phyloP scores from a whole-genome alignment of 1,284 basidiomycete genomes.

The Malassezia dermatis region DNA sequence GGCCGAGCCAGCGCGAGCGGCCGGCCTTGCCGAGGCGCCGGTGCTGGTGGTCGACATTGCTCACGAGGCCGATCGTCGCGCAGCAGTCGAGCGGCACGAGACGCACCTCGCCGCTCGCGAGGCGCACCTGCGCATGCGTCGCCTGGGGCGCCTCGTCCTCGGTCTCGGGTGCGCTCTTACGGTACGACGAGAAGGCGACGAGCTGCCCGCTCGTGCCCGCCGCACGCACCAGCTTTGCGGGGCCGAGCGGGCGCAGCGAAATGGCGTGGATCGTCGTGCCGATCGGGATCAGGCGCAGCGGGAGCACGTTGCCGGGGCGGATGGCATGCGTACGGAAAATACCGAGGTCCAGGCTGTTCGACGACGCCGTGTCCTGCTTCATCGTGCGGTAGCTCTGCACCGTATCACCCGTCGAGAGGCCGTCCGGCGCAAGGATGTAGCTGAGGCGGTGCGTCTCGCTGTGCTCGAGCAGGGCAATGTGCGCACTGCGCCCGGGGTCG shows the following conservation, averaged over 20 bases:
- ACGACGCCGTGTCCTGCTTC: slow-evolving; percentile 39
- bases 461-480: slow-evolving; percentile 75
- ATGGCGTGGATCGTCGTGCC: slow-evolving; percentile 85
- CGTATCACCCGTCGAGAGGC: slow-evolving; percentile 72
- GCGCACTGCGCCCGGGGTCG: slow-evolving; percentile 83
- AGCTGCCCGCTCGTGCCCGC: slow-evolving; percentile 80
- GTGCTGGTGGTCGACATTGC: slow-evolving; percentile 82
- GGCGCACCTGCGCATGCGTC: slow-evolving; percentile 66
- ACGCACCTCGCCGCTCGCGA: slow-evolving; percentile 87
- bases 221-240: slow-evolving; percentile 72
- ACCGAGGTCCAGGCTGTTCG: slow-evolving; percentile 61
- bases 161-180: slow-evolving; percentile 2
- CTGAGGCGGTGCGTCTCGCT: slow-evolving; percentile 55
- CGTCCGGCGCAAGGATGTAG: slow-evolving; percentile 87
- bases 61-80: slow-evolving; percentile 82
- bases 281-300: slow-evolving; percentile 77
- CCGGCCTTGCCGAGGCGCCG: slow-evolving; percentile 83
- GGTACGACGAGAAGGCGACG: slow-evolving; percentile 32
- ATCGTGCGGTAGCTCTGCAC: slow-evolving; percentile 68
- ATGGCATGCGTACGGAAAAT: slow-evolving; percentile 73
- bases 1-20: slow-evolving; percentile 74
- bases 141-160: slow-evolving; percentile 49
- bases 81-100: slow-evolving; percentile 70
- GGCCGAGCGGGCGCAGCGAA: slow-evolving; percentile 64
- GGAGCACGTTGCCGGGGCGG: slow-evolving; percentile 85